phyloP scores from a whole-genome alignment of 2,329 filamentous ascomycete genomes.

The Epichloe baconii region DNA sequence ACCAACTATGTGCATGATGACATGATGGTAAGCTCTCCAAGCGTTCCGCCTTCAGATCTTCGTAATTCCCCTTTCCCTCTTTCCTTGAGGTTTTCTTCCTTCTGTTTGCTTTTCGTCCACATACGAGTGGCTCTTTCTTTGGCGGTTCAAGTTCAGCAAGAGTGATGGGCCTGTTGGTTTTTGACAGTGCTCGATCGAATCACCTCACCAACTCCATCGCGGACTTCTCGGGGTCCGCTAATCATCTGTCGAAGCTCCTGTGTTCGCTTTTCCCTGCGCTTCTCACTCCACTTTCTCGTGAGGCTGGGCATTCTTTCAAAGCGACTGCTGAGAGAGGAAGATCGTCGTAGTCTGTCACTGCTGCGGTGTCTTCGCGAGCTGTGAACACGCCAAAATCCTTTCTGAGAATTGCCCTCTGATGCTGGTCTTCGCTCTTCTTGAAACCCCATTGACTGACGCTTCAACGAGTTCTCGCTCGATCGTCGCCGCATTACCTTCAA shows the following conservation, averaged over 20 bases:
- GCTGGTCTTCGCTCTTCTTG: constrained; percentile 24
- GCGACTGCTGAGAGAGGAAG: constrained; percentile 31
- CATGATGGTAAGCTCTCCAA: background rate
- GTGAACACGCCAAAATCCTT: constrained; percentile 20
- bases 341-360: constrained; percentile 17
- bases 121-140: background rate
- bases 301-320: constrained; percentile 41
- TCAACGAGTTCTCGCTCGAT: constrained; percentile 32
- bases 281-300: constrained; percentile 42
- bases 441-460: constrained; percentile 9
- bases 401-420: constrained; percentile 11
- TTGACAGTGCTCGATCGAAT: constrained; percentile 27
- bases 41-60: background rate
- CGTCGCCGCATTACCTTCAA: constrained; percentile 44
- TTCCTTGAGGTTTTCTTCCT: background rate
- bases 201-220: constrained; percentile 45
- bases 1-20: background rate
- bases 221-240: constrained; percentile 43
- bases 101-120: background rate
- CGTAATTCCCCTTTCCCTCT: background rate
- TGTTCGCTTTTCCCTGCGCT: constrained; percentile 43
- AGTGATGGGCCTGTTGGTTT: background rate
- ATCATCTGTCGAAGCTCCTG: constrained; percentile 47
- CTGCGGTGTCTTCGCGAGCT: constrained; percentile 14
- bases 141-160: background rate